Base-by-base conservation (phyloP, 768 basidiomycete species). In the Tricholoma hemisulphureum region DNA sequence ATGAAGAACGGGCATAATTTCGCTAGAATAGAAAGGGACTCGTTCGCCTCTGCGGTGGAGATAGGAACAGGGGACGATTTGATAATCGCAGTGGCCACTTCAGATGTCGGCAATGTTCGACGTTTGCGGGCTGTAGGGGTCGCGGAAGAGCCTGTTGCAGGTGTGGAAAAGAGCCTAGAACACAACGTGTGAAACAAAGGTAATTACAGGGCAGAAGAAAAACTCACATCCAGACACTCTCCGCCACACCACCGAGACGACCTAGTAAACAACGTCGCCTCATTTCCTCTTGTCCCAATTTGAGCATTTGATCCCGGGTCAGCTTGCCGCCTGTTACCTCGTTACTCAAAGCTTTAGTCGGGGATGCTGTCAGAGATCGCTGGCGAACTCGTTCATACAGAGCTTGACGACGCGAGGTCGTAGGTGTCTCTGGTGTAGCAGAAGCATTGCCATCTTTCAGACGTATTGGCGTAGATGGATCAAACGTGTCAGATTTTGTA, bases 211-310 rank as follows among this genome's bases (percentile, higher is more conserved):
- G 31, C 16, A 59, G 61, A 58, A 51, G 32, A 49, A 56, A 57
- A n/a, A 73, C 86, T 70, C 60, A 89, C 92, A 93, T 92, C 89
- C 91, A 93, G 16, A 88, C 82, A 61, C 91, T 89, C 67, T 94
- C 91, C n/a, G 92, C 92, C 26, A 94, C 83, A 9, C 88, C 87
- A 24, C 81, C 80, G 6, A 94, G 80, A 18, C 92, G 84, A 51
- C 91, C 91, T 7, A 94, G 77, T 28, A 93, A 69, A 62, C 88
- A 91, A 34, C 91, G 78, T 57, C 88, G 80, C 58, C 89, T 80
- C 74, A 89, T 81, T 67, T 90, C 91, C 57, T 92, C 90, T 66
- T 91, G 90, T 39, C 85, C 78, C 55, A 92, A 73, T 71, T 86
- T 88, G 41, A 86, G 70, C 60, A 91, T 76, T 61, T 88, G 82